A percentile compares a stretch with the other conserved stretches of the same genome.
phyloP scores from a whole-genome alignment of 768 basidiomycete species.

The Lactarius hengduanensis region DNA sequence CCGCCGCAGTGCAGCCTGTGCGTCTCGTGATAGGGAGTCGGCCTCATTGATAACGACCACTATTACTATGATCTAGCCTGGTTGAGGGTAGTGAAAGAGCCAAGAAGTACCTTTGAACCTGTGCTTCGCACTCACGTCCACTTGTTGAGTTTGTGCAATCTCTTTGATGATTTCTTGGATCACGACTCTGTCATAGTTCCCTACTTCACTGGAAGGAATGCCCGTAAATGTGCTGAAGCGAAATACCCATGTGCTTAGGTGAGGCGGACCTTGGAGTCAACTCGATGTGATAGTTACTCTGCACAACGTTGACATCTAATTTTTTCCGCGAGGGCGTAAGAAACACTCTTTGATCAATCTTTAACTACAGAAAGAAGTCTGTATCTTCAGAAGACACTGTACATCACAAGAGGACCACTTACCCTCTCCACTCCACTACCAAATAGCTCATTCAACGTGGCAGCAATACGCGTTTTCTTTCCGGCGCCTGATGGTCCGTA shows the following conservation, averaged over 20 bases:
- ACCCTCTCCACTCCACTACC: conserved; percentile 94
- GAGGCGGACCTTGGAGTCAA: conserved; percentile 84
- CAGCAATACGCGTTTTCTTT: conserved; percentile 95
- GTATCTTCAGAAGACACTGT: conserved; percentile 3
- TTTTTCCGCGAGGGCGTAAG: conserved; percentile 91
- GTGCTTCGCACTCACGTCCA: conserved; percentile 93
- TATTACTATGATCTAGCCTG: conserved; percentile 35
- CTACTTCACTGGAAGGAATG: conserved; percentile 73
- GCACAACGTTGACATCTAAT: conserved; percentile 94
- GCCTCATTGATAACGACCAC: conserved; percentile 99
- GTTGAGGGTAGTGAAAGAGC: not conserved
- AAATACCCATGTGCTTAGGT: not conserved
- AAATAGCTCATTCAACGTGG: conserved; percentile 84
- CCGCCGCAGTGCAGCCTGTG: conserved; percentile 92
- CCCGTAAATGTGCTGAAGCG: not conserved
- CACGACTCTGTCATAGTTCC: conserved; percentile 91
- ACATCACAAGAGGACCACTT: conserved; percentile 24
- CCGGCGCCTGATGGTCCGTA: conserved; percentile 97
- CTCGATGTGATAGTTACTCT: conserved; percentile 97
- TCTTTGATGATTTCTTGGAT: conserved; percentile 97
- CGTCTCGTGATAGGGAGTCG: conserved; percentile 91
- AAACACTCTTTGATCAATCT: conserved; percentile 97
- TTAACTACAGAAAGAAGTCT: conserved; percentile 55
- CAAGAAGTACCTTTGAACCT: conserved; percentile 84
- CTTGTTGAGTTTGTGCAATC: conserved; percentile 98